Evolutionary conservation across 352 stramenopile species (phyloP).

Genomic region (Globisporangium carolinianum): DNA sequence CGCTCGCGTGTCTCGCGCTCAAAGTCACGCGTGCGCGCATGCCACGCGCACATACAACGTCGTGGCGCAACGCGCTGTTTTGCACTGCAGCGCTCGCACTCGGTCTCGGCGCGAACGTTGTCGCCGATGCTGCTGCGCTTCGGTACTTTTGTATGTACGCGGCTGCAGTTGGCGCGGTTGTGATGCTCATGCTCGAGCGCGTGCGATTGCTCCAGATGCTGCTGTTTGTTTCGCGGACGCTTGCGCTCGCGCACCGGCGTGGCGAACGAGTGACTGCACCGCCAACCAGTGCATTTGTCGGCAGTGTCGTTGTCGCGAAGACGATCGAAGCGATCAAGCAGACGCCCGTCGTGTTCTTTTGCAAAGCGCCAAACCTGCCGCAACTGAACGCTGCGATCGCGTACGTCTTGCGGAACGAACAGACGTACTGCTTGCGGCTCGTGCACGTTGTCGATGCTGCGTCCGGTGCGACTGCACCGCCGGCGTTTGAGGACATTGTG

Average conservation of each 20-base stretch:
- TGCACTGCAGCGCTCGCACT: conserved; percentile 16
- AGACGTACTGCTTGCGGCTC: conserved; percentile 75
- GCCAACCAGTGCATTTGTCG: conserved; percentile 29
- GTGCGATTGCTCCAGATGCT: conserved; percentile 28
- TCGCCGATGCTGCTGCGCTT: conserved; percentile 34
- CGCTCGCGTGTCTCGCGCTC: conserved; percentile 71
- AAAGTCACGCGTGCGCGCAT: conserved; percentile 80
- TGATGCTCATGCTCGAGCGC: conserved; percentile 54
- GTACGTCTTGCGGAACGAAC: conserved; percentile 80
- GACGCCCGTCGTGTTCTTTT: conserved; percentile 82
- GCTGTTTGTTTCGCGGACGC: conserved; percentile 11
- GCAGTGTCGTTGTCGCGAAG: conserved; percentile 29
- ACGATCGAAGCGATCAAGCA: conserved; percentile 41
- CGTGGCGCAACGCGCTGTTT: conserved; percentile 27
- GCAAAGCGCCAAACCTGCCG: conserved; percentile 75
- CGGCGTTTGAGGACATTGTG: conserved; percentile 38
- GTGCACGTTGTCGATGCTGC: conserved; percentile 58
- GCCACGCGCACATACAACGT: conserved; percentile 35
- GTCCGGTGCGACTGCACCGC: conserved; percentile 73
- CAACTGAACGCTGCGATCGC: conserved; percentile 86
- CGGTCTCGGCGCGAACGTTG: conserved; percentile 17
- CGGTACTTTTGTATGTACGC: conserved; percentile 58
- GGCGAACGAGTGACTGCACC: background rate
- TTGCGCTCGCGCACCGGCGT: background rate
- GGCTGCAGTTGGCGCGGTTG: conserved; percentile 26